Evolutionary conservation across 352 stramenopile genomes (phyloP), one percentile per base, ranked within the genome.

Genomic region (Phytophthora sp.): DNA sequence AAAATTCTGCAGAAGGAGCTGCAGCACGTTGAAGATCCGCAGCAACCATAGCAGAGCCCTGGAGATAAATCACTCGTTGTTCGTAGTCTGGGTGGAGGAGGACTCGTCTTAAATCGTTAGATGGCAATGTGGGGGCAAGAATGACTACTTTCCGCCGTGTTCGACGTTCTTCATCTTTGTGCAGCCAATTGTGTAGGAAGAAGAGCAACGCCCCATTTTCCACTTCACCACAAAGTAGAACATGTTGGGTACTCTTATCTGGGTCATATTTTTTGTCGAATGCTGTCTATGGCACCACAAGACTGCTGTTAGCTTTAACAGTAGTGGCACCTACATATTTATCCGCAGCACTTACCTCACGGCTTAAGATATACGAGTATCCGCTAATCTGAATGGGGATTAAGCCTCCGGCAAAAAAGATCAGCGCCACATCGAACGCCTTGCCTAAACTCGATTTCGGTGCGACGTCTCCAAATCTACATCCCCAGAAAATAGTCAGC

Each of bases 161-260:
- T 30, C 75, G 69, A 21, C 76, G 64, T 34, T 93, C 75, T 57
- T 88, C 70, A 43, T 92, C 79, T 51, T 82, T 67, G 35, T 90
- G 72, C 1, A 95, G 62, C 79, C 89, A 93, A 20, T 84, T 86
- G 55, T 89, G 75, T 10, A 96, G 65, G 52, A 96, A 96, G 51
- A 92, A 92, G 8, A 83, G 71, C 3, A 94, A 72, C 1, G 79
- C 74, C 13, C 79, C 70, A 31, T 90, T 82, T 17, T 91, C 71
- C 31, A 95, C 78, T 41, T 96, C 86, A 3, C 86, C 88, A 11
- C 81, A 91, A n/a, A 96, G 55, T 5, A 95, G 46, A 0, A 95
- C 72, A 41, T 96, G 88, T 52, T 92, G 75, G 1, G 87, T 76
- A 35, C 77, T 72, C 21, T 79, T 87, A 32, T 89, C 77, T 0